Evolutionary conservation across 148 eudicot species (phyloP), one percentile per base, ranked within the genome.

Genomic region (Pharnaceum exiguum): DNA sequence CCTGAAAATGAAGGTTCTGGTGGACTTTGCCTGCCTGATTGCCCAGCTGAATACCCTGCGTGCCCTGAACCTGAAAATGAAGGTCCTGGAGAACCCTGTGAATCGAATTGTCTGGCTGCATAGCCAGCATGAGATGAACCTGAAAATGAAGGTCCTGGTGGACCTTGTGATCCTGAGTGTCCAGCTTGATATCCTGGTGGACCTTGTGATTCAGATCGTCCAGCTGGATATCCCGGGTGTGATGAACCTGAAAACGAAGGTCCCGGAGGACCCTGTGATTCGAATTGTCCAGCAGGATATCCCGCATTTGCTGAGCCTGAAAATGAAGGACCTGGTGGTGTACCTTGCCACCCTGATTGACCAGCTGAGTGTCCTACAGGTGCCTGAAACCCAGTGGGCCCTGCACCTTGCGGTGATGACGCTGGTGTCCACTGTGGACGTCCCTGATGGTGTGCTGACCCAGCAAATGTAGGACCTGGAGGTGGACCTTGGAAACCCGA

Each of bases 1-100:
- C 31, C 62, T 9, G 70, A 9, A 35, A 17, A 23, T n/a, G n/a
- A n/a, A n/a, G n/a, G n/a, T n/a, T 47, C 44, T 45, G 54, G 18
- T 36, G 51, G 43, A 28, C 69, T 50, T 18, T 12, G 5, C 0
- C 46, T 4, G 30, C 69, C 62, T 15, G 46, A 2, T 23, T 38
- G 15, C 4, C 13, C 50, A 11, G 24, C 32, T 28, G 54, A 3
- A 49, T 27, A 28, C 13, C 39, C 24, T 30, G 15, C 13, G 5
- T 18, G 42, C n/a, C 10, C 27, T 10, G 26, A n/a, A n/a, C n/a
- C 26, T 18, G 56, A 27, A n/a, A n/a, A n/a, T n/a, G n/a, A n/a
- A n/a, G n/a, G n/a, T n/a, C 24, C 26, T 7, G 9, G n/a, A 1
- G 9, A 7, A 28, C 18, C 56, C 56, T 9, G 7, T 1, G 1